Conservation (phyloP, 2,329 filamentous ascomycete genomes). For the Microcera coccophila region DNA sequence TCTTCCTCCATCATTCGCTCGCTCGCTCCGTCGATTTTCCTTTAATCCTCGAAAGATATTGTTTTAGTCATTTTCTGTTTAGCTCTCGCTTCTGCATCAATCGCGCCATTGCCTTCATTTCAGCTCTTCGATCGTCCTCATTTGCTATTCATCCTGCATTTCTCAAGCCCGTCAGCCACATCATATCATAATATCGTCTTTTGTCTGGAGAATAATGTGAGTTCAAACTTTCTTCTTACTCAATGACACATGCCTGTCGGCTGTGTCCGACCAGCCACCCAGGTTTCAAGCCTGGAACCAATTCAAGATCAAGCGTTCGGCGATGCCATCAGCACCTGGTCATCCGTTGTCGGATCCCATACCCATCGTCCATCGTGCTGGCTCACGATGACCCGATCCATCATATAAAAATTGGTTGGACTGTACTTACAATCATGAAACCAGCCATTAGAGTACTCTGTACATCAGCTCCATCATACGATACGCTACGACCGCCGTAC, state of each 20-base stretch:
- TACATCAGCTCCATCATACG: slow-evolving; percentile 23
- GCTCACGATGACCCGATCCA: not conserved
- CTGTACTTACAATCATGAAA: slow-evolving; percentile 26
- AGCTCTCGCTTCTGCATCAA: not conserved
- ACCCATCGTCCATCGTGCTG: not conserved
- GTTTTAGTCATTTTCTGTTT: not conserved
- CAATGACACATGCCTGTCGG: slow-evolving; percentile 30
- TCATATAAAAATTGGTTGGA: too few species aligned
- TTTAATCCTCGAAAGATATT: not conserved
- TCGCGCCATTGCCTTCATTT: not conserved
- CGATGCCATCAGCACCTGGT: not conserved
- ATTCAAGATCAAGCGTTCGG: slow-evolving; percentile 13
- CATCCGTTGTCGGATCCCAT: not conserved
- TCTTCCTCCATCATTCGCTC: slow-evolving; percentile 17
- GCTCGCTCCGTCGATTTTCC: slow-evolving; percentile 1
- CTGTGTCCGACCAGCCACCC: slow-evolving; percentile 28
- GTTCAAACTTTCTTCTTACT: slow-evolving; percentile 29
- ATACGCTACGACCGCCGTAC: slow-evolving; percentile 21
- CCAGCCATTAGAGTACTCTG: slow-evolving; percentile 21
- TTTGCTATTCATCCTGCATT: slow-evolving; percentile 19
- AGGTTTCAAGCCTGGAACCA: slow-evolving; percentile 15
- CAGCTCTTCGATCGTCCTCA: not conserved
- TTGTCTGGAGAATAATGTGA: slow-evolving; percentile 36
- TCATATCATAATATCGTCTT: slow-evolving; percentile 24
- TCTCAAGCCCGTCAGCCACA: slow-evolving; percentile 24